Evolutionary conservation across 805 yeast genomes (phyloP), one percentile per base, ranked within the genome.

Genomic region (Metschnikowia vanudenii): DNA sequence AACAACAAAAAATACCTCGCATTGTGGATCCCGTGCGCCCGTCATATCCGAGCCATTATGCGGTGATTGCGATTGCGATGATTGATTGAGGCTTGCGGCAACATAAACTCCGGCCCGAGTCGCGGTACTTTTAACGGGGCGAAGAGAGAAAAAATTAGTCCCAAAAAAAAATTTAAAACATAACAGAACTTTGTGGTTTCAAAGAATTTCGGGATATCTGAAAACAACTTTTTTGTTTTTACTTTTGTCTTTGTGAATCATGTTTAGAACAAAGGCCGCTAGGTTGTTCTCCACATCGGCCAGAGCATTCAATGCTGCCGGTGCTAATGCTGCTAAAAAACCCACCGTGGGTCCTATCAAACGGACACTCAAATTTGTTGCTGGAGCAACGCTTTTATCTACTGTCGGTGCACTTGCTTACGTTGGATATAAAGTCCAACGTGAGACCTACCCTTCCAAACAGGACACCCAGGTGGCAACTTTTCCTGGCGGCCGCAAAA

Each of bases 381-480:
- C 59, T 36, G 53, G 79, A 58, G 56, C 78, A 16, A 67, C 86
- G 3, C 67, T 75, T 8, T 54, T 81, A 30, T 72, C 78, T 0
- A 75, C 80, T 14, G 64, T 80, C 29, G 85, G 80, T 19, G 80
- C 83, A 55, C 62, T 79, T 42, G 82, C 84, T 11, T 56, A 57
- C 45, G 47, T 72, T 35, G 61, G 65, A 28, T 88, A 81, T 65
- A 73, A 78, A 50, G 76, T 85, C 43, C 82, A 82, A 62, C 69
- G 70, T 36, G 92, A 85, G 66, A 68, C 79, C 6, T 72, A 76
- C 54, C 91, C 91, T 5, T 69, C 73, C 29, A 68, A 73, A 14
- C 90, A 85, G 61, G 56, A 68, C 40, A 82, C 83, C 43, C 89
- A 84, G 61, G 69, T 79, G n/a, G 74, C 80, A 10, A 65, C 71